These are phyloP conservation scores for Melanomma pulvis-pyrius DNA, from an alignment of 495 filamentous ascomycete species.

Conservation along the genomic window DNA sequence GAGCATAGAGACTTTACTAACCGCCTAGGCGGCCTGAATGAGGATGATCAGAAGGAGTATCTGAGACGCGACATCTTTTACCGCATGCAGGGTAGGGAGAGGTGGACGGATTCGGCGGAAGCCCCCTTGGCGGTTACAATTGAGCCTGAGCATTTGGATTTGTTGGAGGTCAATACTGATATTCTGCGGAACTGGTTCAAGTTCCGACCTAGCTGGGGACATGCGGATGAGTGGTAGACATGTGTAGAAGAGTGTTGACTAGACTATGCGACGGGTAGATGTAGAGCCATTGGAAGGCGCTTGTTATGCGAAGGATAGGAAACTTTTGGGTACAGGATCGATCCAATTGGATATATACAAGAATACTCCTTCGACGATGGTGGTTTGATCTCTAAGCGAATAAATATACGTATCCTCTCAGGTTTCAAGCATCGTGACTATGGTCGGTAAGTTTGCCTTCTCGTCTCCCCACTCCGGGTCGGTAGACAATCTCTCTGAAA, in stretches of 20 bases:
- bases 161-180: neutral
- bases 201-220: neutral
- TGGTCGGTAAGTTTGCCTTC: no score
- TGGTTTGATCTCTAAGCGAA: no score
- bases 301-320: neutral
- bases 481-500: no score
- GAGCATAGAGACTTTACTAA: neutral
- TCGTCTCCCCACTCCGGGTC: no score
- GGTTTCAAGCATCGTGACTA: no score
- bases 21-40: neutral
- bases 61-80: neutral
- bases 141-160: neutral
- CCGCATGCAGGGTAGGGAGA: neutral
- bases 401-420: no score
- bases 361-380: no score
- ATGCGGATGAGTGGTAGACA: neutral
- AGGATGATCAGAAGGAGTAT: neutral
- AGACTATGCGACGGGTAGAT: no score
- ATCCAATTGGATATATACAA: no score
- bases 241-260: neutral
- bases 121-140: neutral
- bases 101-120: neutral
- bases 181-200: neutral
- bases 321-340: neutral
- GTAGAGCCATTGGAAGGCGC: neutral